These are phyloP conservation scores for Sonneratia alba DNA, from an alignment of 345 rosid species.

Conservation along the genomic window DNA sequence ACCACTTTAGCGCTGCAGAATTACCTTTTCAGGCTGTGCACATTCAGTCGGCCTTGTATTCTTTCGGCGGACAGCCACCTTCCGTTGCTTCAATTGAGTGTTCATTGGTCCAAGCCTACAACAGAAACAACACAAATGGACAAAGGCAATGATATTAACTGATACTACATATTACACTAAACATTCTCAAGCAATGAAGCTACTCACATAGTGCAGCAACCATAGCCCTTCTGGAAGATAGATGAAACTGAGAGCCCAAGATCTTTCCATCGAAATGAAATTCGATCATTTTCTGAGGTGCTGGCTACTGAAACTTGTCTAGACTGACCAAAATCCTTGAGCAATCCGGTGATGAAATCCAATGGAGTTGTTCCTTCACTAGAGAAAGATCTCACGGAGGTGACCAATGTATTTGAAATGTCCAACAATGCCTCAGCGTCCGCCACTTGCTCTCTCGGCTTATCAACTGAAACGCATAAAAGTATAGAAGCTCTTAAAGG, in stretches of 20 bases:
- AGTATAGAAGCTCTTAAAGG: background rate
- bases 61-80: slow-evolving; percentile 30
- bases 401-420: slow-evolving; percentile 50
- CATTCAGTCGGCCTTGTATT: slow-evolving; percentile 46
- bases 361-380: slow-evolving; percentile 49
- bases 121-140: slow-evolving; percentile 6
- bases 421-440: slow-evolving; percentile 88
- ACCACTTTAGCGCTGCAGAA: background rate
- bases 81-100: slow-evolving; percentile 60
- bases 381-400: slow-evolving; percentile 62
- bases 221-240: slow-evolving; percentile 33
- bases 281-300: slow-evolving; percentile 24
- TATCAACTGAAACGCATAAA: slow-evolving; percentile 35
- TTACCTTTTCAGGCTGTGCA: slow-evolving; percentile 71
- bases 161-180: background rate
- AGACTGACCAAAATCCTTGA: slow-evolving; percentile 38
- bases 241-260: slow-evolving; percentile 57
- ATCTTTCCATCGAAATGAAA: slow-evolving; percentile 58
- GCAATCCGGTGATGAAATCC: slow-evolving; percentile 49
- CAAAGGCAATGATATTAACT: background rate
- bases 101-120: slow-evolving; percentile 91
- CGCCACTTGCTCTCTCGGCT: slow-evolving; percentile 86
- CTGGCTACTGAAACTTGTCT: slow-evolving; percentile 18
- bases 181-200: background rate
- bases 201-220: slow-evolving; percentile 79